A percentile compares a stretch with the other conserved stretches of the same genome.
phyloP scores from a whole-genome alignment of 75 land plant genomes.

The Pinus taeda region DNA sequence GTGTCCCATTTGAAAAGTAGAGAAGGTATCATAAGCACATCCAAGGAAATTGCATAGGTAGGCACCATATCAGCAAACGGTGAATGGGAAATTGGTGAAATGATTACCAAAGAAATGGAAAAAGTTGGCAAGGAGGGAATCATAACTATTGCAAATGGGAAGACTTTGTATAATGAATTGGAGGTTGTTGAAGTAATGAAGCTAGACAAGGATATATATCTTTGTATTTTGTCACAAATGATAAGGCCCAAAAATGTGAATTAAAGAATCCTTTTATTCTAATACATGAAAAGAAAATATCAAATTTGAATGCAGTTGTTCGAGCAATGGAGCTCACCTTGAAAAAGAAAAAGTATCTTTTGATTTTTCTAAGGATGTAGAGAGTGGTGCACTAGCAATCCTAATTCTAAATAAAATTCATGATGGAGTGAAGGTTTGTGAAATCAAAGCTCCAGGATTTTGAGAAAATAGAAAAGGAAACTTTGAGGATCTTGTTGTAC shows the following conservation, averaged over 20 bases:
- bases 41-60: constrained; percentile 56
- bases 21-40: constrained; percentile 30
- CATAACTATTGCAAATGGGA: constrained; percentile 53
- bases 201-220: too few species aligned
- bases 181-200: too few species aligned
- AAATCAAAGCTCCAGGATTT: constrained; percentile 37
- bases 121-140: constrained; percentile 88
- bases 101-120: constrained; percentile 85
- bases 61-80: constrained; percentile 83
- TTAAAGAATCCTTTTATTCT: constrained; percentile 78
- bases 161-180: too few species aligned
- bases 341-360: constrained; percentile 59
- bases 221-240: too few species aligned
- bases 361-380: constrained; percentile 91
- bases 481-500: constrained; percentile 75
- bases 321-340: constrained; percentile 58
- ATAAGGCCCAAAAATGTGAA: constrained; percentile 16
- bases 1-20: constrained; percentile 28
- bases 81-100: constrained; percentile 78
- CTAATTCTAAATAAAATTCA: constrained; percentile 78
- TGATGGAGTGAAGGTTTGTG: constrained; percentile 93
- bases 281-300: constrained; percentile 40
- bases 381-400: constrained; percentile 77
- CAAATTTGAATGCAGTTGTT: constrained; percentile 38
- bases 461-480: constrained; percentile 58